phyloP scores from a whole-genome alignment of 306 rosid species.

The Cucurbita ficifolia region DNA sequence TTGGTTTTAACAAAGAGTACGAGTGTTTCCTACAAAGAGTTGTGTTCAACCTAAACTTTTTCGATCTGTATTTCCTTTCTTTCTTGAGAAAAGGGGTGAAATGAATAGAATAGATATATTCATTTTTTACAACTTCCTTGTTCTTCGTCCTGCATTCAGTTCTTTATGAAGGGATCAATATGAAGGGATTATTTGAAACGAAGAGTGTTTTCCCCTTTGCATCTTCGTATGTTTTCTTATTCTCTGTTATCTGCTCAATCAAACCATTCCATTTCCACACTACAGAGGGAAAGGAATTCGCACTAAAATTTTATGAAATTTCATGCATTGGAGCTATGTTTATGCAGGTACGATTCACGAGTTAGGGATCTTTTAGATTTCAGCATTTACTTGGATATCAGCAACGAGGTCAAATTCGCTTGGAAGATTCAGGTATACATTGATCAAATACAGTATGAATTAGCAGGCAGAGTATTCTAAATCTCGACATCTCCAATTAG shows the following conservation, averaged over 20 bases:
- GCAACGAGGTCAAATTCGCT: slow-evolving; percentile 89
- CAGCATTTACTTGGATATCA: slow-evolving; percentile 89
- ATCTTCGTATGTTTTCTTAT: background rate
- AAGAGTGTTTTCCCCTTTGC: background rate
- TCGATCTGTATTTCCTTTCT: background rate
- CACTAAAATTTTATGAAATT: background rate
- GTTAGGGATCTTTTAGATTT: slow-evolving; percentile 91
- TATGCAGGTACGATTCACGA: slow-evolving; percentile 57
- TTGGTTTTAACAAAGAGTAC: too few relatives aligned
- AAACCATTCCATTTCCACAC: background rate
- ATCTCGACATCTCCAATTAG: background rate
- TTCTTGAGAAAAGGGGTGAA: background rate
- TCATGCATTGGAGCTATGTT: background rate
- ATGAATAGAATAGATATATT: background rate
- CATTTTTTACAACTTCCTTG: background rate
- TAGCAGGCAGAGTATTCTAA: background rate
- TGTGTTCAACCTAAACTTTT: background rate
- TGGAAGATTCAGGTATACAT: slow-evolving; percentile 88
- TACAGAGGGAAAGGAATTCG: background rate
- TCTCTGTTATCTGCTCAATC: background rate
- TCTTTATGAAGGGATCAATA: background rate
- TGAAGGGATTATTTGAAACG: background rate
- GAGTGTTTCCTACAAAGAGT: too few relatives aligned
- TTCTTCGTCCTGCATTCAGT: background rate
- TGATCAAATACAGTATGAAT: background rate